Conservation (phyloP, 2,329 filamentous ascomycete species). For the Chaetomium globosum region DNA sequence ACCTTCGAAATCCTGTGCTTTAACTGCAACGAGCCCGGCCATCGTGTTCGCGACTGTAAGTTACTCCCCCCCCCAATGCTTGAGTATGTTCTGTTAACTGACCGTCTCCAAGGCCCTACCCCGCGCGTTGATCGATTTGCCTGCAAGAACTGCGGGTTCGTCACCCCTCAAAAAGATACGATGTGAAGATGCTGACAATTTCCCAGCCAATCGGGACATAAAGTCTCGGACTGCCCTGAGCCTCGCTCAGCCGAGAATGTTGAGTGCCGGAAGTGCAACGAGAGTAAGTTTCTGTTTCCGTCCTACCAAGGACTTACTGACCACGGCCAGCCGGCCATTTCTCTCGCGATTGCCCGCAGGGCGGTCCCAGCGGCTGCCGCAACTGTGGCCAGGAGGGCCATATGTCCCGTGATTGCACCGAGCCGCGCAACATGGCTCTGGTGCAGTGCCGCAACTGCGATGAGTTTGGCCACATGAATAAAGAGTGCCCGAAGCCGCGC, state of each 20-base stretch:
- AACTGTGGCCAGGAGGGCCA: slow-evolving; percentile 69
- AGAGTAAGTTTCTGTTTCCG: slow-evolving; percentile 51
- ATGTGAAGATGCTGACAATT: slow-evolving; percentile 14
- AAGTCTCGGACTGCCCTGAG: slow-evolving; percentile 55
- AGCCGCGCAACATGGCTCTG: slow-evolving; percentile 47
- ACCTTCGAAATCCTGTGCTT: slow-evolving; percentile 59
- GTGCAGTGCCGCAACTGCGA: slow-evolving; percentile 57
- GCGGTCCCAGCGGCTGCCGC: slow-evolving; percentile 54
- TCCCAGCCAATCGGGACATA: slow-evolving; percentile 54
- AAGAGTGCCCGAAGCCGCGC: slow-evolving; percentile 58
- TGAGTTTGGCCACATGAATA: slow-evolving; percentile 51
- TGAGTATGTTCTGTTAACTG: slow-evolving; percentile 19
- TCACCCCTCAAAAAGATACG: slow-evolving; percentile 12
- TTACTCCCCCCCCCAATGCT: slow-evolving; percentile 16
- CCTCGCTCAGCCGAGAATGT: slow-evolving; percentile 64
- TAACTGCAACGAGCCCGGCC: slow-evolving; percentile 66
- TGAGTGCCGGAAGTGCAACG: slow-evolving; percentile 66
- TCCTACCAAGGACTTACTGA: slow-evolving; percentile 18
- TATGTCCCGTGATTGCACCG: slow-evolving; percentile 62
- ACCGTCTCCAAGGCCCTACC: slow-evolving; percentile 51
- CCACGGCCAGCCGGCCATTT: slow-evolving; percentile 59
- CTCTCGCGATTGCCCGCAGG: slow-evolving; percentile 65
- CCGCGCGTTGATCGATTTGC: slow-evolving; percentile 65
- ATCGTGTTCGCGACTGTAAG: slow-evolving; percentile 71
- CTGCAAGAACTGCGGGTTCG: slow-evolving; percentile 68